phyloP scores from a whole-genome alignment of 2,329 filamentous ascomycete genomes.

The Ilyonectria sp. region DNA sequence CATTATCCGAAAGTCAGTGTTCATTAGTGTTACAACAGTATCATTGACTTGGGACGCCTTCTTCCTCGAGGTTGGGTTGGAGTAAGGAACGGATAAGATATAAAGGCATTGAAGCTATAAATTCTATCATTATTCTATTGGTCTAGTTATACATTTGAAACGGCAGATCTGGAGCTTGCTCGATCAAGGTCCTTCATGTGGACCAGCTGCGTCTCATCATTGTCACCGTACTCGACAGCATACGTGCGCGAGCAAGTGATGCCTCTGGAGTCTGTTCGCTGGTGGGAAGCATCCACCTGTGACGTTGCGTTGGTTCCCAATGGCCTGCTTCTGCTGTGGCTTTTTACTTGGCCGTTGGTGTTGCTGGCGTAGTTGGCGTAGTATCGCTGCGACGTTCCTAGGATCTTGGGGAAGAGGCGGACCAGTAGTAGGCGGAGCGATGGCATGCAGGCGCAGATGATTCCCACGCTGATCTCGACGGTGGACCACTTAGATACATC shows the following conservation, averaged over 20 bases:
- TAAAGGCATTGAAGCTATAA: neutral
- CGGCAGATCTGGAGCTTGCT: slow-evolving; percentile 28
- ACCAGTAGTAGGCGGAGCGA: slow-evolving; percentile 54
- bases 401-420: slow-evolving; percentile 55
- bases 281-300: slow-evolving; percentile 37
- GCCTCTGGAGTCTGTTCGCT: slow-evolving; percentile 37
- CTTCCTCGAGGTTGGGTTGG: no score
- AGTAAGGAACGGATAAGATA: no score
- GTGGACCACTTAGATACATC: slow-evolving; percentile 54
- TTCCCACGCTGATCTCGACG: slow-evolving; percentile 57
- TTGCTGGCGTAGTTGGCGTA: slow-evolving; percentile 44
- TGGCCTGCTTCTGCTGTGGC: slow-evolving; percentile 23
- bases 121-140: neutral
- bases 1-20: no score
- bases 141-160: slow-evolving; percentile 45
- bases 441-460: slow-evolving; percentile 59
- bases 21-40: no score
- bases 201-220: slow-evolving; percentile 51
- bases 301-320: slow-evolving; percentile 44
- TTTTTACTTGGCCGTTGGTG: slow-evolving; percentile 29
- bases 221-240: slow-evolving; percentile 52
- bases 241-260: slow-evolving; percentile 55
- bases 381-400: slow-evolving; percentile 49
- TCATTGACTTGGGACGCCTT: no score
- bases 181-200: slow-evolving; percentile 47